These are phyloP conservation scores for Blumeria hordei DNA, from an alignment of 2,329 filamentous ascomycete genomes.

Conservation along the genomic window DNA sequence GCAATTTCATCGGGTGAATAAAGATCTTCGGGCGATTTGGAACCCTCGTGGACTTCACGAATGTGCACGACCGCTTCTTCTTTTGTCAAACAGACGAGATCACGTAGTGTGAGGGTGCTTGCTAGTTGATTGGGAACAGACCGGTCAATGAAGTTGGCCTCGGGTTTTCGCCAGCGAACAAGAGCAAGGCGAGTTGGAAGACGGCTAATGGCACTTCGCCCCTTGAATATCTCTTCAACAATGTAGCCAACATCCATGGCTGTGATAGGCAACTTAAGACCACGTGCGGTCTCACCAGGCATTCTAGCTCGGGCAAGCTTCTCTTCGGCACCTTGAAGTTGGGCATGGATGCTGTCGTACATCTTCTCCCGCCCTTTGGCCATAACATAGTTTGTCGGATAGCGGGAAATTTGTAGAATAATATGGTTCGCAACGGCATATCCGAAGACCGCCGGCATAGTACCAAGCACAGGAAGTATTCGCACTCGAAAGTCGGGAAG, in stretches of 20 bases:
- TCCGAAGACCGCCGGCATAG: slow-evolving; percentile 93
- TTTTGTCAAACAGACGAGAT: slow-evolving; percentile 80
- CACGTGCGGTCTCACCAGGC: slow-evolving; percentile 25
- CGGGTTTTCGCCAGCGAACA: slow-evolving; percentile 54
- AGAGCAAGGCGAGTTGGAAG: slow-evolving; percentile 57
- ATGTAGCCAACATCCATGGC: slow-evolving; percentile 67
- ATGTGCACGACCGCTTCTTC: slow-evolving; percentile 68
- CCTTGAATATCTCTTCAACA: slow-evolving; percentile 69
- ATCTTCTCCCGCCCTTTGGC: slow-evolving; percentile 72
- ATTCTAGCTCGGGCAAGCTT: slow-evolving; percentile 30
- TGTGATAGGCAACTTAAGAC: slow-evolving; percentile 57
- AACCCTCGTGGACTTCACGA: slow-evolving; percentile 48
- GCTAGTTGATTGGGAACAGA: slow-evolving; percentile 52
- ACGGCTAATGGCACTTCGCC: slow-evolving; percentile 61
- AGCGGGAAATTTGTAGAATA: slow-evolving; percentile 57
- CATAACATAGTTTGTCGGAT: slow-evolving; percentile 64
- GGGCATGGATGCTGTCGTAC: slow-evolving; percentile 62
- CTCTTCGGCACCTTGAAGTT: slow-evolving; percentile 57
- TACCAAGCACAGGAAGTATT: slow-evolving; percentile 86
- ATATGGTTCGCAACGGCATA: slow-evolving; percentile 82
- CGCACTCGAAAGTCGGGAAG: slow-evolving; percentile 80
- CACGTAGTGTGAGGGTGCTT: slow-evolving; percentile 39
- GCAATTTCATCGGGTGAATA: slow-evolving; percentile 47
- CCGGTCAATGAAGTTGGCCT: slow-evolving; percentile 32
- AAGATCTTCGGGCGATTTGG: slow-evolving; percentile 41